Base-by-base conservation (phyloP, 1,139 yeast species). In the Wickerhamomyces sp. region DNA sequence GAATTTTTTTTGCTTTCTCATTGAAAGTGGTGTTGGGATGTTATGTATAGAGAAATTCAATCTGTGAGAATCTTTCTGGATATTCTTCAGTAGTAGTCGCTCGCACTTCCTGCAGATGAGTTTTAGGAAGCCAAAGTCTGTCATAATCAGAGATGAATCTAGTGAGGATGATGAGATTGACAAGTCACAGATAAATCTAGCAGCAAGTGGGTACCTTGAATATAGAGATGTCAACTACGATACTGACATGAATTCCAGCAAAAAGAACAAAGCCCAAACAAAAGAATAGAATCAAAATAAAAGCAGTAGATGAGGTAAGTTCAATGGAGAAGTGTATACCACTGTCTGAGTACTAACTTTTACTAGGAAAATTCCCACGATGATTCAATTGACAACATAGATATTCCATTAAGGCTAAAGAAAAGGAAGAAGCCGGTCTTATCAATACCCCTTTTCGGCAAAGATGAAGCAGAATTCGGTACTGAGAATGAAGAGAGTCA, bases 81-180 rank as follows among this genome's bases (percentile, higher is more conserved):
- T 18, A 18, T 18, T 18, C 23, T 18, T 18, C 23, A 18, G 23
- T 18, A 18, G 5, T 18, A 18, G 23, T 18, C 23, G 23, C 23
- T 18, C 23, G 23, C 23, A 4, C 23, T 18, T 18, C 23, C 23
- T 35, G 8, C 10, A 10, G 11, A 46, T 51, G 56, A 51, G 53
- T 30, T 31, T 38, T 1, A 40, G 58, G 33, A 54, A 45, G 32
- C 57, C 56, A 4, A 53, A 49, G 46, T 45, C 48, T 14, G 45
- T 52, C 6, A 43, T 52, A 7, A 42, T 53, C 8, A 42, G 44
- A 10, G 48, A 44, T 2, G 45, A 40, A 8, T 30, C 37, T 2
- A 47, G 41, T 33, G 50, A 45, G 6, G 43, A 39, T 2, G 36
- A 39, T 11, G 38, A 34, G 5, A 14, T 9, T 8, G 26, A 34